These are phyloP conservation scores for Gomphus sp. DNA, from an alignment of 1,284 basidiomycete species.

Conservation along the genomic window DNA sequence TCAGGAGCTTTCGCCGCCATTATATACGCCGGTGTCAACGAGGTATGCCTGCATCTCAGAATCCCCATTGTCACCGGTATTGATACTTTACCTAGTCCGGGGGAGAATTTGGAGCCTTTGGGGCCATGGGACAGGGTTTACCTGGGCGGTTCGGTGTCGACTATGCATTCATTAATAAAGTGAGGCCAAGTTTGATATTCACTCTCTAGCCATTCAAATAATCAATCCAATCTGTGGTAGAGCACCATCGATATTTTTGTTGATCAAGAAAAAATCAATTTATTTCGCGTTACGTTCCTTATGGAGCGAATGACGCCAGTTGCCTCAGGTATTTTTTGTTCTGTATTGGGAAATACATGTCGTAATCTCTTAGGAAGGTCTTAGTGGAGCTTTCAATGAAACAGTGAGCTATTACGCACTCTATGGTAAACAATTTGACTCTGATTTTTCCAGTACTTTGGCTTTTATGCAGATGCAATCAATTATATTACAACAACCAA, in stretches of 20 bases:
- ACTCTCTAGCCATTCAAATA: background rate
- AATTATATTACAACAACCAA: constrained; percentile 34
- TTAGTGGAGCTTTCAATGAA: constrained; percentile 35
- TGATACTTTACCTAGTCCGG: constrained; percentile 8
- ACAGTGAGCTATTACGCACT: constrained; percentile 21
- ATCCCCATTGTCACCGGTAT: background rate
- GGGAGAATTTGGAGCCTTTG: constrained; percentile 12
- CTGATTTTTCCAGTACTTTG: constrained; percentile 27
- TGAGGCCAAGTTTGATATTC: constrained; percentile 10
- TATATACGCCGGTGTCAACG: constrained; percentile 14
- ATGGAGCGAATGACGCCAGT: constrained; percentile 40
- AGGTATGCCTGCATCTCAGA: background rate
- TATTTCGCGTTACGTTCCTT: constrained; percentile 39
- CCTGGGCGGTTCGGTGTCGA: constrained; percentile 35
- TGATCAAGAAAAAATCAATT: constrained; percentile 37
- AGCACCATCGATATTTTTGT: constrained; percentile 36
- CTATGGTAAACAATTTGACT: background rate
- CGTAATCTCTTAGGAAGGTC: constrained; percentile 13
- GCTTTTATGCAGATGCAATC: constrained; percentile 32
- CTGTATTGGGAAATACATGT: background rate
- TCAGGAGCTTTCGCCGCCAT: constrained; percentile 12
- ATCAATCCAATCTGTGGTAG: constrained; percentile 16
- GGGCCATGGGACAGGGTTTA: constrained; percentile 20
- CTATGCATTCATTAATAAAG: constrained; percentile 40
- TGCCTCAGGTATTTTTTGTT: constrained; percentile 18